These are phyloP conservation scores for Neurospora sp. DNA, from an alignment of 495 filamentous ascomycete genomes.

Conservation along the genomic window DNA sequence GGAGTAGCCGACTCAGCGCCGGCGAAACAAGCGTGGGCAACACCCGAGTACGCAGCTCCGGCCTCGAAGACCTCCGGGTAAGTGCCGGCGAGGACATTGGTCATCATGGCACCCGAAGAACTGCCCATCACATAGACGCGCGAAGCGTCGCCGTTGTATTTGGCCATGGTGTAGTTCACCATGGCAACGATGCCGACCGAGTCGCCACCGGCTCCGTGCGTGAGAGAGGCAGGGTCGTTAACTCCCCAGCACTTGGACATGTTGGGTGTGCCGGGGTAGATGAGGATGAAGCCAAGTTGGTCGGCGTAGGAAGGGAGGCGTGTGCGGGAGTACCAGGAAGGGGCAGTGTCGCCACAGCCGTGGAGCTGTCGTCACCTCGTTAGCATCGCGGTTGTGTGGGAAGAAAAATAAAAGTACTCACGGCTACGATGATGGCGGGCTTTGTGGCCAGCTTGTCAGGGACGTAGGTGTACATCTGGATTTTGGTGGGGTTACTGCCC, in stretches of 20 bases:
- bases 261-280: constrained; percentile 40
- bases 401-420: constrained; percentile 17
- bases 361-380: constrained; percentile 20
- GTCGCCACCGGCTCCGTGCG: constrained; percentile 43
- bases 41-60: constrained; percentile 44
- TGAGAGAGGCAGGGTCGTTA: constrained; percentile 33
- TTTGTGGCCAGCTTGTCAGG: constrained; percentile 28
- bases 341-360: constrained; percentile 24
- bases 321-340: constrained; percentile 25
- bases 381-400: background rate
- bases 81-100: constrained; percentile 46
- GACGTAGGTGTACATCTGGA: constrained; percentile 32
- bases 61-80: constrained; percentile 51
- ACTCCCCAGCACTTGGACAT: constrained; percentile 49
- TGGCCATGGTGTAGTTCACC: constrained; percentile 40
- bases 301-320: constrained; percentile 33
- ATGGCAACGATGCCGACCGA: constrained; percentile 43
- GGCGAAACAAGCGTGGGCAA: constrained; percentile 42
- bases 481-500: constrained; percentile 26
- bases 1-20: constrained; percentile 23
- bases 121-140: constrained; percentile 43
- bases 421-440: constrained; percentile 25
- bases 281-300: constrained; percentile 41
- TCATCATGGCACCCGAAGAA: constrained; percentile 51
- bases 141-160: constrained; percentile 36